Evolutionary conservation across 2,329 filamentous ascomycete genomes (phyloP), one percentile per base, ranked within the genome.

Genomic region (Talaromyces verruculosus): DNA sequence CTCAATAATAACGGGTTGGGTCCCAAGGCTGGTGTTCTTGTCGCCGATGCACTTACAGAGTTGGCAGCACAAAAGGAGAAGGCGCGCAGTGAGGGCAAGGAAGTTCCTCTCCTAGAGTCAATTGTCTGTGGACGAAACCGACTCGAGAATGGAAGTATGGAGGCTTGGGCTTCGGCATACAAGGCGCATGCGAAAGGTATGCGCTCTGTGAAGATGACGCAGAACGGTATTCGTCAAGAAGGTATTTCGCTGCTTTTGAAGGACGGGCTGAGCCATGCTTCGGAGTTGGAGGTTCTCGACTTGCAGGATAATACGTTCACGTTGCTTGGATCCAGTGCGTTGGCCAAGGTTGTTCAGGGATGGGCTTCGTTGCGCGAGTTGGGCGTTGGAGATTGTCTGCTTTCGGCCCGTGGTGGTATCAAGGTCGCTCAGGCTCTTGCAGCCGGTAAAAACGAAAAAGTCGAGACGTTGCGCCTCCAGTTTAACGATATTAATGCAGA

Each of bases 221-320:
- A 98, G 80, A 98, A 99, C 77, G 95, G 95, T 62, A 99, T 99
- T 72, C 87, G 95, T 51, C 92, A 94, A 76, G 93, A 98, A 78
- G 95, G 95, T 67, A 95, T 98, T 74, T 89, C 89, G 58, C 86
- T 90, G 70, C 83, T 99, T 65, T 82, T 99, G 69, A 88, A 87
- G 67, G 84, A 93, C 63, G 95, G 95, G 68, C 84, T 99, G 63
- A 87, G 84, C 69, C 85, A 91, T 72, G 87, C 92, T 61, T 84
- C 82, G 37, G 82, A 83, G 53, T 84, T 99, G 64, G 84, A 89
- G 75, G 86, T 93, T 15, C 82, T 99, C 63, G 95, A 99, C 81
- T 83, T 99, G 68, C 94, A 99, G 79, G 95, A 99, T 81, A 99
- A 99, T 81, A 98, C 95, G 0, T 98, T 98, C 77, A 98, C 94